Evolutionary conservation across 305 asterid species (phyloP).

Genomic region (Solanum hybrid): DNA sequence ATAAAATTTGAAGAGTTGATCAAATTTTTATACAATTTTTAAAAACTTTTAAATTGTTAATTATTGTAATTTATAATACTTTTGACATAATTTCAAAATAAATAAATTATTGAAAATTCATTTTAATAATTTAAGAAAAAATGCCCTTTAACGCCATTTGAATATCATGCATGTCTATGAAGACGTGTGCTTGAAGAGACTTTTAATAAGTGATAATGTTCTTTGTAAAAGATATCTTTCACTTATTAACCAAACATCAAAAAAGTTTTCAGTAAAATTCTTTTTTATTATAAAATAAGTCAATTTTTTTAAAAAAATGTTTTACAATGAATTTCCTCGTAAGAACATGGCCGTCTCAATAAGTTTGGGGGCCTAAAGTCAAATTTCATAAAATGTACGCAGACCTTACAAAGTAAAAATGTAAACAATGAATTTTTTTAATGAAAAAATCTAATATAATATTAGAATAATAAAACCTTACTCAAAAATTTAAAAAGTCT

Average conservation of each 20-base stretch:
- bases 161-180: not conserved
- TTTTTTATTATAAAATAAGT: too few relatives aligned
- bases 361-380: not conserved
- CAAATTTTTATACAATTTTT: too few relatives aligned
- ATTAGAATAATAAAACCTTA: too few relatives aligned
- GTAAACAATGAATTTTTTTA: too few relatives aligned
- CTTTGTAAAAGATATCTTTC: too few relatives aligned
- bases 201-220: not conserved
- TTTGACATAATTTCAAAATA: too few relatives aligned
- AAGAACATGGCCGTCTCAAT: not conserved
- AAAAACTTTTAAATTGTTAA: too few relatives aligned
- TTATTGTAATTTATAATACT: too few relatives aligned
- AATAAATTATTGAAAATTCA: too few relatives aligned
- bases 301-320: not conserved
- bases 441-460: too few relatives aligned
- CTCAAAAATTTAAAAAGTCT: not conserved
- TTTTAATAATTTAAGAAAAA: not conserved
- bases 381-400: too few relatives aligned
- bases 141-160: not conserved
- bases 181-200: not conserved
- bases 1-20: not conserved
- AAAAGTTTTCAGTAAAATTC: not conserved
- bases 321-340: not conserved
- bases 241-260: not conserved
- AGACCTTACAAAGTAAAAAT: not conserved